Conservation (phyloP, 495 filamentous ascomycete species). For the Hypoxylon perforatum region DNA sequence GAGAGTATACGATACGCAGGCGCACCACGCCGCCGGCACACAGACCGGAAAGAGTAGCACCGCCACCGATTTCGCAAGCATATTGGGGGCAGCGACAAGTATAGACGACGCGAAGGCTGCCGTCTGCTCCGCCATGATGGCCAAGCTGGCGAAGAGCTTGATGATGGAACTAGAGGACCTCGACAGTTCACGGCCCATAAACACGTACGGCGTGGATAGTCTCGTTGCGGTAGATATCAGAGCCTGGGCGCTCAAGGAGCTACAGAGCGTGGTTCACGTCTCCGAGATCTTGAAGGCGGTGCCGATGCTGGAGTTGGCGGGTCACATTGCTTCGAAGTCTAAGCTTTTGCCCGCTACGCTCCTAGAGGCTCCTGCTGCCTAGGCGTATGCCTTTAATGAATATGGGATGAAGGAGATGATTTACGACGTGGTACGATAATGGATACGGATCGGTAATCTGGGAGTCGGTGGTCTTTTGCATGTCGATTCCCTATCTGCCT, state of each 20-base stretch:
- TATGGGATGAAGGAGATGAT: background rate
- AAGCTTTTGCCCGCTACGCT: constrained; percentile 36
- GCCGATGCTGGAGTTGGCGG: constrained; percentile 48
- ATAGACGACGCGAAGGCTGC: constrained; percentile 29
- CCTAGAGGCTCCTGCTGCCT: background rate
- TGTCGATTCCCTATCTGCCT: background rate
- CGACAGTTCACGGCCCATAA: constrained; percentile 42
- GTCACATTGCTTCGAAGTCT: constrained; percentile 43
- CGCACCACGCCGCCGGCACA: constrained; percentile 21
- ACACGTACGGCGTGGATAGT: constrained; percentile 57
- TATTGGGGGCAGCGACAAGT: constrained; percentile 31
- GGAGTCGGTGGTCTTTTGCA: background rate
- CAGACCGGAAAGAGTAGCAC: constrained; percentile 13
- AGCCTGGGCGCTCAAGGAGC: constrained; percentile 56
- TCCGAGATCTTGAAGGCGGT: constrained; percentile 61
- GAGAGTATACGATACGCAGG: constrained; percentile 47
- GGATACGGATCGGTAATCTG: background rate
- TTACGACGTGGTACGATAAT: background rate
- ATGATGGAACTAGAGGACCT: constrained; percentile 46
- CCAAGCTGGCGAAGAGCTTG: constrained; percentile 44
- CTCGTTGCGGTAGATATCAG: constrained; percentile 62
- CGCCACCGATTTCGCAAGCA: constrained; percentile 36
- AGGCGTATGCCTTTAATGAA: constrained; percentile 3
- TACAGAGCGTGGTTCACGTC: constrained; percentile 59
- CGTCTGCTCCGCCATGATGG: constrained; percentile 43